Evolutionary conservation across 768 basidiomycete genomes (phyloP).

Genomic region (Tricholoma bakamatsutake): DNA sequence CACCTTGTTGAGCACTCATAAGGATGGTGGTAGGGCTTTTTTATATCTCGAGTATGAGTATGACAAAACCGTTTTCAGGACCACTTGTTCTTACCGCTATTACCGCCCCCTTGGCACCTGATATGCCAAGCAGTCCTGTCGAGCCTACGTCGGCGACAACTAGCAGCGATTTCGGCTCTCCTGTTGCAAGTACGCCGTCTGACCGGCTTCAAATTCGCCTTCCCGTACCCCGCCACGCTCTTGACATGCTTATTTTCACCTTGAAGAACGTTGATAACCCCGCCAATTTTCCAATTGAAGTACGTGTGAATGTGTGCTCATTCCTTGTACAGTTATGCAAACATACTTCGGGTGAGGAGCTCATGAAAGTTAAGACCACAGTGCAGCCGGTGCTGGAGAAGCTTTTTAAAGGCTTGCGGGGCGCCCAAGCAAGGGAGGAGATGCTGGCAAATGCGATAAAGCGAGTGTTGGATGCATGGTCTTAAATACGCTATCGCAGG

Average conservation of each 20-base stretch:
- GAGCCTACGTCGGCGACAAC: constrained; percentile 34
- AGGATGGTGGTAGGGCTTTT: constrained; percentile 51
- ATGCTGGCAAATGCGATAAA: constrained; percentile 34
- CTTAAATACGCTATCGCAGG: not conserved
- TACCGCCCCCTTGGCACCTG: constrained; percentile 40
- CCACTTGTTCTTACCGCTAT: constrained; percentile 59
- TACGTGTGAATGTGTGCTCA: constrained; percentile 71
- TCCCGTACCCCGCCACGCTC: constrained; percentile 45
- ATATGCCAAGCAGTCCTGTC: constrained; percentile 28
- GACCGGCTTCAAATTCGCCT: constrained; percentile 32
- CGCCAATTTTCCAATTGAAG: constrained; percentile 62
- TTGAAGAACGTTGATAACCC: constrained; percentile 54
- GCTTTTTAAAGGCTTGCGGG: constrained; percentile 29
- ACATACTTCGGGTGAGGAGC: constrained; percentile 41
- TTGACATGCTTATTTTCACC: constrained; percentile 64
- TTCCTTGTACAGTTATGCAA: constrained; percentile 61
- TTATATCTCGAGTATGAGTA: not conserved
- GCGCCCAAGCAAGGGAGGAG: constrained; percentile 35
- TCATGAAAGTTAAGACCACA: constrained; percentile 44
- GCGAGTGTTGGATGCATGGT: constrained; percentile 29
- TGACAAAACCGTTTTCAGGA: constrained; percentile 33
- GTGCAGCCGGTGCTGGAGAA: constrained; percentile 47
- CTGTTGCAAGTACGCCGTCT: constrained; percentile 39
- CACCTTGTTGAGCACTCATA: constrained; percentile 65
- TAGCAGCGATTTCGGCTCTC: constrained; percentile 41